phyloP scores from a whole-genome alignment of 1,139 yeast species.

The Candida labiduridarum region DNA sequence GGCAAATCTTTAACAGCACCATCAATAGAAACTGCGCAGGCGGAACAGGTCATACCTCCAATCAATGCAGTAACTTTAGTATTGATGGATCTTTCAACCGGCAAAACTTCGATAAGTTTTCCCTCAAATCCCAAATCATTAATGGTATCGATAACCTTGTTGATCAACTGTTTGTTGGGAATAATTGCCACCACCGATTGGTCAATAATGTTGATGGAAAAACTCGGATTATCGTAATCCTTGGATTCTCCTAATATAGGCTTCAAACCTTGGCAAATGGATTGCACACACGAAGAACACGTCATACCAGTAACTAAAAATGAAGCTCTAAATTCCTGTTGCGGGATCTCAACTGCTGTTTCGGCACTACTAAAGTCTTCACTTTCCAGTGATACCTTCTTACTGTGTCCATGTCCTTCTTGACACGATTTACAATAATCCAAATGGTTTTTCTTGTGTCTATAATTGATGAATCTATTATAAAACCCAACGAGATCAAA shows the following conservation, averaged over 20 bases:
- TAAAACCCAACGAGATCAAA: slow-evolving; percentile 18
- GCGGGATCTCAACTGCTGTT: slow-evolving; percentile 31
- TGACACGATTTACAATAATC: slow-evolving; percentile 37
- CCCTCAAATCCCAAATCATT: slow-evolving; percentile 62
- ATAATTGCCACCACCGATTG: slow-evolving; percentile 49
- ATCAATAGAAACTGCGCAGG: slow-evolving; percentile 62
- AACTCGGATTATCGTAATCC: slow-evolving; percentile 27
- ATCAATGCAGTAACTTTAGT: slow-evolving; percentile 60
- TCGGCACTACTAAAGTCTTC: slow-evolving; percentile 20
- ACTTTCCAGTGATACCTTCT: neutral
- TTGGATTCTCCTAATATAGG: slow-evolving; percentile 19
- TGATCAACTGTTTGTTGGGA: slow-evolving; percentile 56
- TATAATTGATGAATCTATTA: slow-evolving; percentile 11
- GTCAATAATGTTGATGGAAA: slow-evolving; percentile 44
- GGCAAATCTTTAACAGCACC: slow-evolving; percentile 52
- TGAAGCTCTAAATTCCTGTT: slow-evolving; percentile 48
- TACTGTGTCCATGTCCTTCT: slow-evolving; percentile 20
- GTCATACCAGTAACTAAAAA: slow-evolving; percentile 67
- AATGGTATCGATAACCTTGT: slow-evolving; percentile 47
- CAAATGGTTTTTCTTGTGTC: slow-evolving; percentile 25
- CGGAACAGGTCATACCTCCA: slow-evolving; percentile 77
- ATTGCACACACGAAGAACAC: slow-evolving; percentile 58
- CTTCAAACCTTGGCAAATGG: slow-evolving; percentile 49
- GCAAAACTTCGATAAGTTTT: slow-evolving; percentile 59
- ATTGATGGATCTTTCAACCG: slow-evolving; percentile 50